Base-by-base conservation (phyloP, 345 rosid species). In the Rhodomyrtus tomentosa region DNA sequence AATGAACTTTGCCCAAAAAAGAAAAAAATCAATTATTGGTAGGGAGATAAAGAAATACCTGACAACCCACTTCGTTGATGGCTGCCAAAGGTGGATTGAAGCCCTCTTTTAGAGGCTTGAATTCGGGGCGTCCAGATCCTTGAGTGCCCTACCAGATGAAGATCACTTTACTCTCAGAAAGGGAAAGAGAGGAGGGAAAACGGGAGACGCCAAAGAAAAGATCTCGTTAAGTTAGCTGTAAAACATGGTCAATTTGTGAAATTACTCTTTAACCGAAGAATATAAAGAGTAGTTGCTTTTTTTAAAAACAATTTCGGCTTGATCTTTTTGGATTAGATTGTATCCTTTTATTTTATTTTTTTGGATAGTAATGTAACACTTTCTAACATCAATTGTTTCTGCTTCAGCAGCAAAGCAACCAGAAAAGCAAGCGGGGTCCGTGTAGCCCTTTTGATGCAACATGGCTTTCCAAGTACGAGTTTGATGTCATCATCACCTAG, bases 31-130 rank as follows among this genome's bases (percentile, higher is more conserved):
- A 68, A 68, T 20, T 68, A 32, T 13, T 18, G 22, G 45, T 24
- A 68, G 76, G 76, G 76, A 68, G 76, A 68, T 32, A 2, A 36
- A 32, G 40, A 68, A 68, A 5, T 76, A 80, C 86, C 86, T 84
- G 86, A 55, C 86, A 84, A n/a, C 74, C 81, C 10, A 84, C 83
- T 84, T 84, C 86, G 25, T 51, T 79, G 25, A 84, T 84, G 50
- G 86, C 82, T 25, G 80, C 68, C 27, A 84, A 38, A 11, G 82
- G 86, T 8, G 86, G 86, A 55, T 54, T 80, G 20, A 84, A 72
- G 45, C 85, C 85, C 5, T 73, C 73, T 5, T 76, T 84, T 3
- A 38, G 54, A 45, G 86, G n/a, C 54, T 84, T 84, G 48, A 76
- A 54, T 5, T 40, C 83, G 49, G 27, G 76, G 76, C 42, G 25